Evolutionary conservation across 257 asterid species (phyloP), one percentile per base, ranked within the genome.

Genomic region (Vinca minor): DNA sequence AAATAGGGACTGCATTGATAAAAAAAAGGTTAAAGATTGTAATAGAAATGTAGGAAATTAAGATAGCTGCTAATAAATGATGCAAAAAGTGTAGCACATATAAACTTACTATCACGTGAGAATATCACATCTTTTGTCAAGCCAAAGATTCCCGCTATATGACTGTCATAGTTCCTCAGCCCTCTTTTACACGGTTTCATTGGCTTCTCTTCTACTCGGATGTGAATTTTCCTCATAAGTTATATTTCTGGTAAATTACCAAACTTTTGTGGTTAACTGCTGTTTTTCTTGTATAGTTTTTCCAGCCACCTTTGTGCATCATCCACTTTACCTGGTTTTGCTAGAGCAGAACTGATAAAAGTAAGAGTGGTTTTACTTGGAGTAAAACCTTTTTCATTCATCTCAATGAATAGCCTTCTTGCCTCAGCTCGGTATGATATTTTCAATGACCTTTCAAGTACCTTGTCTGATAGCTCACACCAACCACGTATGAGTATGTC

Each of bases 401-500:
- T 89, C 76, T 82, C 94, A 59, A 68, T 58, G 65, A 92, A 85
- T 73, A 89, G 65, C 77, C 76, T 82, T 65, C 79, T 76, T 7
- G 92, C 95, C 82, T 87, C 94, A 6, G 82, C 76, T 63, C 73
- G 85, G 74, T 76, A 84, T 18, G 80, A 70, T 45, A 59, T 63
- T 78, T 71, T 87, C 71, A 64, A 64, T 25, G 83, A 69, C 73
- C 78, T 85, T 13, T 82, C 91, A 44, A 71, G 64, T 32, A 13
- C 46, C 60, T 68, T 81, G 61, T 54, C 76, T 28, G 95, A 79
- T 52, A 85, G 72, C 68, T 82, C 55, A 72, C 92, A 91, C 95
- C 98, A 92, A 46, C 96, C 96, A 67, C 77, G 60, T 70, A 92
- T 71, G 15, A 92, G 82, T 71, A 89, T 75, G 83, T 92, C 91